These are phyloP conservation scores for Penicillium nordicum DNA, from an alignment of 2,329 filamentous ascomycete species.

Conservation along the genomic window DNA sequence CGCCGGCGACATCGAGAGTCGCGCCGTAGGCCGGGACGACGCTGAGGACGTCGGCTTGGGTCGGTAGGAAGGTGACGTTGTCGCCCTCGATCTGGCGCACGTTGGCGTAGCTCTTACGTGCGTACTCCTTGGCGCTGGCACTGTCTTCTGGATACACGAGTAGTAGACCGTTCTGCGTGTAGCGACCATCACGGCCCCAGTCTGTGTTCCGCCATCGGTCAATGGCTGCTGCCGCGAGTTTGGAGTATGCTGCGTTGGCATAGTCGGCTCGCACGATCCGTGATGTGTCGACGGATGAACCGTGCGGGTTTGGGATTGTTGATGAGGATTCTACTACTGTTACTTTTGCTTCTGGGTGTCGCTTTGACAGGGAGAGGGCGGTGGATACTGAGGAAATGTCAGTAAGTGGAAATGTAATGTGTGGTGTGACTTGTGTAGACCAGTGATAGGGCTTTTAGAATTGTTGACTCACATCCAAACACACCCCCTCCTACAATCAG, in stretches of 20 bases:
- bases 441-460: neutral
- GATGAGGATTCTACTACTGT: constrained; percentile 57
- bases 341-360: constrained; percentile 51
- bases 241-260: constrained; percentile 70
- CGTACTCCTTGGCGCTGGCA: constrained; percentile 34
- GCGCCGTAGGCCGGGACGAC: constrained; percentile 37
- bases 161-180: constrained; percentile 44
- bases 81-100: constrained; percentile 36
- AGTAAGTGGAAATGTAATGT: neutral
- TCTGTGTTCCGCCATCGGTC: constrained; percentile 58
- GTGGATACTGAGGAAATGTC: constrained; percentile 50
- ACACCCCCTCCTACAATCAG: constrained; percentile 44
- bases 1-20: constrained; percentile 36
- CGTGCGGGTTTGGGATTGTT: constrained; percentile 56
- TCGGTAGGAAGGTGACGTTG: constrained; percentile 34
- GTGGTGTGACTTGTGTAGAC: neutral
- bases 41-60: constrained; percentile 33
- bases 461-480: constrained; percentile 38
- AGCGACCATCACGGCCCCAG: constrained; percentile 45
- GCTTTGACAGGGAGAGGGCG: constrained; percentile 66
- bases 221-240: constrained; percentile 69
- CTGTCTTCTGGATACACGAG: constrained; percentile 38
- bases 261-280: constrained; percentile 74
- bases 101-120: constrained; percentile 41
- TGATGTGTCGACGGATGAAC: constrained; percentile 58